Percentiles rank a stretch among this genome's conserved stretches.
phyloP scores from a whole-genome alignment of 371 early-diverging fungal species.

The Apophysomyces trapeziformis region DNA sequence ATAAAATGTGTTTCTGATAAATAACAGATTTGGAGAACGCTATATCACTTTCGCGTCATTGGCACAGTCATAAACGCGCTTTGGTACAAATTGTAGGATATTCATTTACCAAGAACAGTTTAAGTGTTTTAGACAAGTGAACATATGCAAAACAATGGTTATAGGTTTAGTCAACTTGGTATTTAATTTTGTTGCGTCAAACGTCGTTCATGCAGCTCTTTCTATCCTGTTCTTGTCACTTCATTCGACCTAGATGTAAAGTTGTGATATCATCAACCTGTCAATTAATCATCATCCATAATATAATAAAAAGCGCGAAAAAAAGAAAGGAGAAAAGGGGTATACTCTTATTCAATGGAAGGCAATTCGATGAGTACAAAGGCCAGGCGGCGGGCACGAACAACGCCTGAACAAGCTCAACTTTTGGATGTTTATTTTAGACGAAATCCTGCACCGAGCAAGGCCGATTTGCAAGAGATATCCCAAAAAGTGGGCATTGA shows the following conservation, averaged over 20 bases:
- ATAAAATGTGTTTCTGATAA: no score
- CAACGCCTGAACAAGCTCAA: constrained; percentile 7
- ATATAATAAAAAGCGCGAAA: background rate
- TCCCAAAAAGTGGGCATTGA: constrained; percentile 24
- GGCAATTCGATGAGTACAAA: constrained; percentile 10
- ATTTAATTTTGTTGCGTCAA: no score
- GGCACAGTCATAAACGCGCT: no score
- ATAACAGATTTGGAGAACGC: no score
- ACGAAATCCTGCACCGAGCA: constrained; percentile 28
- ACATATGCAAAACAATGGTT: no score
- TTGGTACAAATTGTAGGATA: no score
- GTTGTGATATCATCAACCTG: background rate
- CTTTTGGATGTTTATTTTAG: constrained; percentile 17
- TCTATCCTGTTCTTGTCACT: no score
- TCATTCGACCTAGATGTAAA: background rate
- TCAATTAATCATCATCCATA: constrained; percentile 5
- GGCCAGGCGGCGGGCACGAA: constrained; percentile 19
- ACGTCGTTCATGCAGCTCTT: no score
- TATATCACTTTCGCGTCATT: no score
- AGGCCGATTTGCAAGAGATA: constrained; percentile 22
- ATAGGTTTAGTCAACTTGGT: no score
- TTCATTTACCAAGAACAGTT: no score
- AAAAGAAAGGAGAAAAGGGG: background rate
- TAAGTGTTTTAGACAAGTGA: no score
- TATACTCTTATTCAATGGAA: background rate